A percentile compares a stretch with the other conserved stretches of the same genome.
Conservation (phyloP, 768 basidiomycete species). For the Lactarius hatsudake region DNA sequence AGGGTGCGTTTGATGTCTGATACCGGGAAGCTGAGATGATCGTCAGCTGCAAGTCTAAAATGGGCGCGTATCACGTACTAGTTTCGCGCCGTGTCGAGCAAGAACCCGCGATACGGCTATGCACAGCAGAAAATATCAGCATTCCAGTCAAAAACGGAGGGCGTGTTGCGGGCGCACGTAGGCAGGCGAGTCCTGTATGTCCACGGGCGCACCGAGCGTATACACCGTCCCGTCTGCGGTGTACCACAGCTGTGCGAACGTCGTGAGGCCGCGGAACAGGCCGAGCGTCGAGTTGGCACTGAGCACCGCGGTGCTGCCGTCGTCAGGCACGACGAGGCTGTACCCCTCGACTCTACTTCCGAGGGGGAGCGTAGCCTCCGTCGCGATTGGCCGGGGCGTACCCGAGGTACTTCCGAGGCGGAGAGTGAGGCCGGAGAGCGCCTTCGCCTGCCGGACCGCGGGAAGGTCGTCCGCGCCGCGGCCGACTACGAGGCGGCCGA, state of each 20-base stretch:
- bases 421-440: conserved; percentile 45
- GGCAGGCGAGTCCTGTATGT: conserved; percentile 46
- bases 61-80: conserved; percentile 37
- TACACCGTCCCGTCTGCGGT: conserved; percentile 37
- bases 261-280: conserved; percentile 51
- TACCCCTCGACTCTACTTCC: conserved; percentile 47
- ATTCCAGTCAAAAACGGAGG: neutral
- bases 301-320: conserved; percentile 39
- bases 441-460: conserved; percentile 40
- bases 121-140: neutral
- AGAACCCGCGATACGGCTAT: conserved; percentile 71
- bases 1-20: conserved; percentile 19
- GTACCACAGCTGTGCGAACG: conserved; percentile 56
- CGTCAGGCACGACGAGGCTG: conserved; percentile 37
- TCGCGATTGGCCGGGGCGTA: conserved; percentile 31
- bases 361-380: conserved; percentile 37
- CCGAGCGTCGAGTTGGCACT: conserved; percentile 49
- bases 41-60: neutral
- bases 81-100: conserved; percentile 80
- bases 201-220: conserved; percentile 39
- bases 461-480: conserved; percentile 50
- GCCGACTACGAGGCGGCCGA: conserved; percentile 56
- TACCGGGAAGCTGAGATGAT: neutral
- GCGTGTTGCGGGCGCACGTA: conserved; percentile 37
- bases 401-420: conserved; percentile 31